Conservation (phyloP, 345 rosid species). For the Hibiscus trionum region DNA sequence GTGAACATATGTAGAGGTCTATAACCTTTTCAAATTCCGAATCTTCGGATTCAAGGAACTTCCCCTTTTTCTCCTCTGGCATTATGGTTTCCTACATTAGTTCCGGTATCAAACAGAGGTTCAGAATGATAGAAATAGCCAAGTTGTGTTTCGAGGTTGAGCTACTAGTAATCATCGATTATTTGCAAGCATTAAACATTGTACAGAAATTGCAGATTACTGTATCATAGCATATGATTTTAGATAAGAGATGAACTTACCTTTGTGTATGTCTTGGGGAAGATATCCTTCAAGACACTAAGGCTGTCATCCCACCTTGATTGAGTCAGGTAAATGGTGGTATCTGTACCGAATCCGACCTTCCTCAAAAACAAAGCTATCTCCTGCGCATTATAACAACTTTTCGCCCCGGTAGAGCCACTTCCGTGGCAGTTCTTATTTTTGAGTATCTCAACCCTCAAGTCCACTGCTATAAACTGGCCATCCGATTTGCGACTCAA, state of each 20-base stretch:
- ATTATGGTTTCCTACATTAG: conserved; percentile 72
- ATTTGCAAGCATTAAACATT: neutral
- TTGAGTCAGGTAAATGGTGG: conserved; percentile 78
- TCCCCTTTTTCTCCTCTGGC: conserved; percentile 64
- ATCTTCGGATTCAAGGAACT: conserved; percentile 65
- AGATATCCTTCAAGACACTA: conserved; percentile 67
- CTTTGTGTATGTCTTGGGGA: conserved; percentile 88
- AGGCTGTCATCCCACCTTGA: conserved; percentile 91
- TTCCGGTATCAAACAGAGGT: conserved; percentile 8
- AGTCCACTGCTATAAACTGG: conserved; percentile 77
- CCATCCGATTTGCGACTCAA: conserved; percentile 69
- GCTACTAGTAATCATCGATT: neutral
- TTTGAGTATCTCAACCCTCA: conserved; percentile 64
- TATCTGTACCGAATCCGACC: conserved; percentile 65
- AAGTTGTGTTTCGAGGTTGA: neutral
- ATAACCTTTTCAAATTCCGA: conserved; percentile 78
- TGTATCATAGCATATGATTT: neutral
- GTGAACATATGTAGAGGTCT: conserved; percentile 73
- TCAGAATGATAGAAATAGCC: conserved; percentile 4
- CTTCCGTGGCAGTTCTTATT: conserved; percentile 62
- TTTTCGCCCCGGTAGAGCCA: conserved; percentile 44
- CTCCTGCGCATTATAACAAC: conserved; percentile 73
- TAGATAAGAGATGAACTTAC: conserved; percentile 24
- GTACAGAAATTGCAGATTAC: neutral
- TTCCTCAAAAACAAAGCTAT: conserved; percentile 76